phyloP scores from a whole-genome alignment of 179 eudicot species.

The Sideroxylon spinosum region DNA sequence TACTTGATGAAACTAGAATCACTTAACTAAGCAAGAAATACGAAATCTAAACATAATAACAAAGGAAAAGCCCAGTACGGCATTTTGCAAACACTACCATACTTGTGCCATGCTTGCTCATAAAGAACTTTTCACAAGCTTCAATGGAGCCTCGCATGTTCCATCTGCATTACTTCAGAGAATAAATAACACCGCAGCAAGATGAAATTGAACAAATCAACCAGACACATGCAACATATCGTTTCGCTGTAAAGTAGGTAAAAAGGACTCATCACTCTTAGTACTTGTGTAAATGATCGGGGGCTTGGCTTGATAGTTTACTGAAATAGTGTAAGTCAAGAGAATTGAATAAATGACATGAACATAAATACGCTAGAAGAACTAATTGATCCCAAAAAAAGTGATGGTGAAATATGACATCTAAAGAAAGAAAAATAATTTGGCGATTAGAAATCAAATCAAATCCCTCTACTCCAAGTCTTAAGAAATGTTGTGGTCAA shows the following conservation, averaged over 20 bases:
- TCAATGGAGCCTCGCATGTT: conserved; percentile 53
- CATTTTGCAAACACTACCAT: background rate
- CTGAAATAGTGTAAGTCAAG: conserved; percentile 33
- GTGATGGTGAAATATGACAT: conserved; percentile 12
- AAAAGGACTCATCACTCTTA: conserved; percentile 70
- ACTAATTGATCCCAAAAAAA: background rate
- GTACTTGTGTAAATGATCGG: conserved; percentile 86
- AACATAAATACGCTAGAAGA: background rate
- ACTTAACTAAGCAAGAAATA: background rate
- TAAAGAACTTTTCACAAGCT: conserved; percentile 89
- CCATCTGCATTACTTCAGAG: conserved; percentile 52
- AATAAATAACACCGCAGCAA: conserved; percentile 16
- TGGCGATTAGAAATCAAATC: background rate
- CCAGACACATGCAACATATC: conserved; percentile 36
- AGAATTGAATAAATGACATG: background rate
- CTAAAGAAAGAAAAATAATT: background rate
- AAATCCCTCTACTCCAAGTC: background rate
- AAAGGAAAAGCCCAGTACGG: background rate
- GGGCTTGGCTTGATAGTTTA: conserved; percentile 89
- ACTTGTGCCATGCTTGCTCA: conserved; percentile 99
- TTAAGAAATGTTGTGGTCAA: background rate
- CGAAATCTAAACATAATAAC: background rate
- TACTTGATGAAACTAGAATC: background rate
- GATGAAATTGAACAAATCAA: conserved; percentile 15
- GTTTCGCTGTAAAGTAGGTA: conserved; percentile 72